Evolutionary conservation across 768 basidiomycete species (phyloP).

Genomic region (Harrya chromipes): DNA sequence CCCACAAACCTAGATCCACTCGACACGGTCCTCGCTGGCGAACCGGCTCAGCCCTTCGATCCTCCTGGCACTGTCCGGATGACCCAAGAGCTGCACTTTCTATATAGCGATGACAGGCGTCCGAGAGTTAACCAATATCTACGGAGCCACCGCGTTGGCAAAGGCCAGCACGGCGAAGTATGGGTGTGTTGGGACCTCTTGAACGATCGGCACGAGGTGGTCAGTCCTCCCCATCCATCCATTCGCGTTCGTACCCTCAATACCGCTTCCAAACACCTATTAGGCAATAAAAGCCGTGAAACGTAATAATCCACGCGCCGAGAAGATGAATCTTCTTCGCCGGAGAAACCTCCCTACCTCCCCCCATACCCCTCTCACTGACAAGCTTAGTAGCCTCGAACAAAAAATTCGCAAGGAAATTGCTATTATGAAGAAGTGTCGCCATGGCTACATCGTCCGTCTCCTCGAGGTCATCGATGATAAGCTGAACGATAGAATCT

Average conservation of each 20-base stretch:
- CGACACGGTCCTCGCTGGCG: conserved; percentile 34
- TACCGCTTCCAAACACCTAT: conserved; percentile 5
- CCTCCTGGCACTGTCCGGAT: conserved; percentile 48
- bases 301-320: conserved; percentile 68
- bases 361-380: conserved; percentile 55
- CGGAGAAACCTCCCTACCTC: conserved; percentile 43
- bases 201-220: conserved; percentile 46
- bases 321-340: conserved; percentile 55
- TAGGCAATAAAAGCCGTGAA: conserved; percentile 81
- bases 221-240: conserved; percentile 28
- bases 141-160: conserved; percentile 72
- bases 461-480: conserved; percentile 96
- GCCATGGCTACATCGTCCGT: conserved; percentile 85
- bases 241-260: conserved; percentile 3
- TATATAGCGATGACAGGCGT: conserved; percentile 39
- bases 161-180: conserved; percentile 90
- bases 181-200: conserved; percentile 62
- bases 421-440: conserved; percentile 97
- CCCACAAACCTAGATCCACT: conserved; percentile 23
- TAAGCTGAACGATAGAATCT: conserved; percentile 80
- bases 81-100: conserved; percentile 42
- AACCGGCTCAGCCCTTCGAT: conserved; percentile 35
- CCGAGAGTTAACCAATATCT: conserved; percentile 83
- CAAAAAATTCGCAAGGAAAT: conserved; percentile 90
- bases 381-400: conserved; percentile 69